Base-by-base conservation (phyloP, 2,329 filamentous ascomycete species). In the Lasiodiplodia hormozganensis region DNA sequence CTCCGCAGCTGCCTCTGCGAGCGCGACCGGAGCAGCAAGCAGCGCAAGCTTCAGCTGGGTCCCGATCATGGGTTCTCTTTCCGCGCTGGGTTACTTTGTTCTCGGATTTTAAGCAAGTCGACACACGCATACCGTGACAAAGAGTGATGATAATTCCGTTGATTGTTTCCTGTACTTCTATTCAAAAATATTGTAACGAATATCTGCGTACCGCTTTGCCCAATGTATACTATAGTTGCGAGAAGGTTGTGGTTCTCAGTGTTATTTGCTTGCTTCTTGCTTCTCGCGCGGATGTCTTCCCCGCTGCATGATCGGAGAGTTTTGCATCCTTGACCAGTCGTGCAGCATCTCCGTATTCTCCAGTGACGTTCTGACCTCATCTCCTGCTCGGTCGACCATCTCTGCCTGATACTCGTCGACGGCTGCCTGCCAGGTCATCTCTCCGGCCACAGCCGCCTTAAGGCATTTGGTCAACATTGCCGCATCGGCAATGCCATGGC, bases 401-500 rank as follows among this genome's bases (percentile, higher is more conserved):
- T 84, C 82, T 1, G 74, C 73, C 70, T 85, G 76, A 73, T 62
- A 58, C 23, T 51, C 28, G n/a, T 51, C 16, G 16, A 28, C 73
- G 64, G 12, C 67, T 70, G 2, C 74, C 73, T 5, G 73, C 38
- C 49, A 60, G 4, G 65, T 38, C 10, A 21, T 34, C 16, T 31
- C 34, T 12, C n/a, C 71, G 68, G 16, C 58, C 43, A 62, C 28
- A 10, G 60, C 60, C 16, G 40, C 43, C 40, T 51, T 52, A 10
- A 64, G 71, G 67, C 1, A 72, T 62, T 74, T 71, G 1, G 75
- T 73, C 5, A 78, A 72, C 36, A 71, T 74, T 25, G 75, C 77
- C 2, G 79, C 81, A 69, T 85, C 84, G 1, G 78, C 78, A 10
- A 85, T 74, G 3, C 79, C 79, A 69, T 85, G 82, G 68, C 85